These are phyloP conservation scores for Cutaneotrichosporon cavernicola DNA, from an alignment of 1,284 basidiomycete species.

Conservation along the genomic window DNA sequence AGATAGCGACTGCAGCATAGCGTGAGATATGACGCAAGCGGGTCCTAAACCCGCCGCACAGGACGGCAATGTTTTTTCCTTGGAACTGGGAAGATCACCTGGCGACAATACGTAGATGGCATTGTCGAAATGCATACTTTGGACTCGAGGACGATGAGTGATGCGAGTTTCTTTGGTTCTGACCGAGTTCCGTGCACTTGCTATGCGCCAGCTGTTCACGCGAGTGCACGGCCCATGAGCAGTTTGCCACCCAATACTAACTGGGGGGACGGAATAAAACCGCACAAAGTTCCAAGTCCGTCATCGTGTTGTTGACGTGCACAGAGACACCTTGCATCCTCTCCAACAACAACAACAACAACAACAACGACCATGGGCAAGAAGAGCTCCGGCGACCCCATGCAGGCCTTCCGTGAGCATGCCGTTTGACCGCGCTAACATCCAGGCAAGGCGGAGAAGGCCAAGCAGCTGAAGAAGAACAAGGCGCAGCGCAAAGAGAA, in stretches of 20 bases:
- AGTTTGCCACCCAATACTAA: neutral
- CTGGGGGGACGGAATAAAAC: neutral
- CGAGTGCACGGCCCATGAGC: too few species aligned
- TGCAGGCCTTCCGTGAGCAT: slow-evolving; percentile 70
- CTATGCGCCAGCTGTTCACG: neutral
- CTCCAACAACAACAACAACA: neutral
- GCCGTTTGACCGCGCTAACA: neutral
- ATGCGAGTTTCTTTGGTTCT: neutral
- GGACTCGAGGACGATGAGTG: neutral
- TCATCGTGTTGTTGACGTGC: neutral
- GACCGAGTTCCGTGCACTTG: neutral
- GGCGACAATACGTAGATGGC: neutral
- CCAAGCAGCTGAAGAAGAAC: slow-evolving; percentile 92
- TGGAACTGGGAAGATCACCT: neutral
- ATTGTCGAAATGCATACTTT: slow-evolving; percentile 7
- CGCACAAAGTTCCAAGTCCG: neutral
- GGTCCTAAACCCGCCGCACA: neutral
- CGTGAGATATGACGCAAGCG: neutral
- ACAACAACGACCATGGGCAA: slow-evolving; percentile 15
- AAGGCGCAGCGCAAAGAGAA: slow-evolving; percentile 73
- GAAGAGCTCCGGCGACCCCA: slow-evolving; percentile 68
- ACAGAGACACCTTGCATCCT: neutral
- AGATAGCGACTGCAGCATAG: neutral
- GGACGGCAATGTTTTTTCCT: neutral
- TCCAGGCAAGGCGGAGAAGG: slow-evolving; percentile 78